Conservation (phyloP, 2,329 filamentous ascomycete species). For the Alternaria arbusti region DNA sequence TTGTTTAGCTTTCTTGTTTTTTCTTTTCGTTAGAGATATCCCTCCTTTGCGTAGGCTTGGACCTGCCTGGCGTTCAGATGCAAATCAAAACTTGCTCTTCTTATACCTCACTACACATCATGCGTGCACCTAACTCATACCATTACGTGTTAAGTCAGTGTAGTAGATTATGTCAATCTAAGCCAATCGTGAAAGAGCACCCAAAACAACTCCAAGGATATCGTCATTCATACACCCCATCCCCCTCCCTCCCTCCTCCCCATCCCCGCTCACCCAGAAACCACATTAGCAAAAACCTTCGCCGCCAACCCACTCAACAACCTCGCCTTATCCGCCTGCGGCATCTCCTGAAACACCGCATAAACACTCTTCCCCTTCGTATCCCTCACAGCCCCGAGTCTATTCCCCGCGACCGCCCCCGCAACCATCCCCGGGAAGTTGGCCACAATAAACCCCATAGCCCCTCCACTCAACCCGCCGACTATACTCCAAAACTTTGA, state of each 20-base stretch:
- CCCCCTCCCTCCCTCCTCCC: not conserved
- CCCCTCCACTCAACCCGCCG: slow-evolving; percentile 84
- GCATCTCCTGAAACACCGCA: slow-evolving; percentile 86
- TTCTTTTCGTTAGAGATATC: slow-evolving; percentile 9
- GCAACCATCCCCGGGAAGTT: slow-evolving; percentile 90
- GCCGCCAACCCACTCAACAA: slow-evolving; percentile 83
- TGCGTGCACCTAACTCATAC: not conserved
- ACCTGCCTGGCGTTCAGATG: not conserved
- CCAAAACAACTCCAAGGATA: slow-evolving; percentile 23
- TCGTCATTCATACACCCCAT: slow-evolving; percentile 16
- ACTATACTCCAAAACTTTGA: slow-evolving; percentile 85
- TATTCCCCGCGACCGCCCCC: slow-evolving; percentile 89
- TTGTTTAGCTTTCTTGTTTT: not conserved
- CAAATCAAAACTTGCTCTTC: not conserved
- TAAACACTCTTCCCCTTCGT: slow-evolving; percentile 95
- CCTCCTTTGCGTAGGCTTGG: slow-evolving; percentile 3
- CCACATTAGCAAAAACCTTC: slow-evolving; percentile 83
- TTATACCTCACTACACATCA: not conserved
- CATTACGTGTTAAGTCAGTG: not conserved
- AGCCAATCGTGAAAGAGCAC: no score
- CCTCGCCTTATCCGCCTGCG: slow-evolving; percentile 79
- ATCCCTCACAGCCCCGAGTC: slow-evolving; percentile 88
- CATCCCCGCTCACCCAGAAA: slow-evolving; percentile 39
- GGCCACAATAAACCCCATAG: slow-evolving; percentile 92
- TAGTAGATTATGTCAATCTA: not conserved